Conservation (phyloP, 2,329 filamentous ascomycete genomes). For the Penicillium sp. region DNA sequence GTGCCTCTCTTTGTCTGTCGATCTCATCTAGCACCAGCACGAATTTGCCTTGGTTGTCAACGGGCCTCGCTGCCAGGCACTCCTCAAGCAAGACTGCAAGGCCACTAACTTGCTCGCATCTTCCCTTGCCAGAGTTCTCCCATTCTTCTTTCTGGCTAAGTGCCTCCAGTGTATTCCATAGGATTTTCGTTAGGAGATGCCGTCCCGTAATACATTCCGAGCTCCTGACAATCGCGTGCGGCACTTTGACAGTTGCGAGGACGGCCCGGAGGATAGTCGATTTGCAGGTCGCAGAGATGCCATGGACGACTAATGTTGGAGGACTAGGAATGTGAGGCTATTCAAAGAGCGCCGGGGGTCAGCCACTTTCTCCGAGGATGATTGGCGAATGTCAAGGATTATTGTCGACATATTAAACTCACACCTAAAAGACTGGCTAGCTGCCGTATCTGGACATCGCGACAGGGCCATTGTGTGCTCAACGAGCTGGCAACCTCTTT, state of each 20-base stretch:
- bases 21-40: constrained; percentile 81
- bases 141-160: constrained; percentile 32
- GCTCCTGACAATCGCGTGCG: constrained; percentile 36
- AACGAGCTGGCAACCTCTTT: constrained; percentile 29
- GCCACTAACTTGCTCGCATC: constrained; percentile 73
- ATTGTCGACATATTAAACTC: constrained; percentile 12
- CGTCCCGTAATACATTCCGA: constrained; percentile 41
- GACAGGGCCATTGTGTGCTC: constrained; percentile 37
- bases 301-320: constrained; percentile 68
- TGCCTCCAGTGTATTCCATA: constrained; percentile 33
- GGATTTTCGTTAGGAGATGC: constrained; percentile 41
- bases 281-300: constrained; percentile 80
- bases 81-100: constrained; percentile 61
- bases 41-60: constrained; percentile 48
- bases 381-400: background rate
- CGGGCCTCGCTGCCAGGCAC: constrained; percentile 28
- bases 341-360: background rate
- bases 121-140: constrained; percentile 44
- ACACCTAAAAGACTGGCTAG: constrained; percentile 37
- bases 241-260: constrained; percentile 51
- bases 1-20: constrained; percentile 71
- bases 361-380: background rate
- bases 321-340: constrained; percentile 53
- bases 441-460: constrained; percentile 36
- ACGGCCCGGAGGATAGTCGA: constrained; percentile 59